phyloP scores from a whole-genome alignment of 2,329 filamentous ascomycete genomes.

The Leptographium wingfieldii region DNA sequence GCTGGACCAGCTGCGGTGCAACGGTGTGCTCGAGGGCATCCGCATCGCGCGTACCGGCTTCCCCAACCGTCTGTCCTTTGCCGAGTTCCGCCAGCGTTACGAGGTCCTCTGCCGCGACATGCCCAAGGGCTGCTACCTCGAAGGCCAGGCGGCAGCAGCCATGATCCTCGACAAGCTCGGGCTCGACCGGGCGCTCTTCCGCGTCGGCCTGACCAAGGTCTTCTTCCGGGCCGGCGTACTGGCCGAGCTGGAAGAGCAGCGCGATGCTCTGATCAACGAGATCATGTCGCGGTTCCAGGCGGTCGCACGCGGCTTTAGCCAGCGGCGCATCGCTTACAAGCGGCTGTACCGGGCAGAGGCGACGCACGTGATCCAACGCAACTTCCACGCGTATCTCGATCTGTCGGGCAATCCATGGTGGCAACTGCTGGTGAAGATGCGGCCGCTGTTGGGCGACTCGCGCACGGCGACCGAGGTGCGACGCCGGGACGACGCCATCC shows the following conservation, averaged over 20 bases:
- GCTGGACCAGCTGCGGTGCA: conserved; percentile 92
- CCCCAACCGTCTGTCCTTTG: conserved; percentile 81
- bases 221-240: conserved; percentile 96
- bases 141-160: conserved; percentile 73
- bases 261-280: conserved; percentile 81
- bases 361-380: conserved; percentile 85
- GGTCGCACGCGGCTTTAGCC: conserved; percentile 76
- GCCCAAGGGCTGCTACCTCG: conserved; percentile 45
- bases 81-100: conserved; percentile 90
- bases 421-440: conserved; percentile 90
- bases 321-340: conserved; percentile 82
- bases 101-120: conserved; percentile 67
- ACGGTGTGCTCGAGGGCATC: conserved; percentile 98
- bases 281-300: conserved; percentile 94
- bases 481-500: conserved; percentile 87
- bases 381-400: conserved; percentile 84
- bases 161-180: conserved; percentile 84
- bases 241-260: conserved; percentile 90
- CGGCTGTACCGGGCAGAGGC: conserved; percentile 89
- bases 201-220: conserved; percentile 91
- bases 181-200: conserved; percentile 75
- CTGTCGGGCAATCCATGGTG: conserved; percentile 94
- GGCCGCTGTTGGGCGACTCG: conserved; percentile 83
- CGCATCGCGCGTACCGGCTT: conserved; percentile 94
- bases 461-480: conserved; percentile 88